Conservation (phyloP, 495 filamentous ascomycete species). For the Zalerion maritima region DNA sequence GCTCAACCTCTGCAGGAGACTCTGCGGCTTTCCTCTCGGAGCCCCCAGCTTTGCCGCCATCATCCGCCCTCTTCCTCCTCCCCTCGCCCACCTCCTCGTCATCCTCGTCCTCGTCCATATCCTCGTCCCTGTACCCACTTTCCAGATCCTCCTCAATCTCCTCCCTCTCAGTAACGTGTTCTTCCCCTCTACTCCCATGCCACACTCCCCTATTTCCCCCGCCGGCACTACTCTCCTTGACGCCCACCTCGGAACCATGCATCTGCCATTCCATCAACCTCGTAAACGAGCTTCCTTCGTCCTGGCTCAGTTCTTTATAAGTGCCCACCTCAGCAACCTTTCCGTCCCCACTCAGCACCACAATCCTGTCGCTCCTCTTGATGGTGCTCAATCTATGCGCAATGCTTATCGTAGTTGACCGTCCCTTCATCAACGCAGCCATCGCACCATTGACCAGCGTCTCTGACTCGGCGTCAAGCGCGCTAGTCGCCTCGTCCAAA, state of each 20-base stretch:
- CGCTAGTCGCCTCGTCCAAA: conserved; percentile 85
- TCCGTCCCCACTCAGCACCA: conserved; percentile 72
- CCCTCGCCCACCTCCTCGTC: conserved; percentile 5
- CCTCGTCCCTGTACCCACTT: conserved; percentile 20
- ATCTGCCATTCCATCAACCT: conserved; percentile 99
- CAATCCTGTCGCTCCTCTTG: conserved; percentile 83
- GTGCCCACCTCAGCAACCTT: conserved; percentile 80
- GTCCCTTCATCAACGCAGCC: conserved; percentile 59
- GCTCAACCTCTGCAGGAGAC: too few relatives aligned
- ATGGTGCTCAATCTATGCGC: conserved; percentile 92
- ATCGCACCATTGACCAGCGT: conserved; percentile 88
- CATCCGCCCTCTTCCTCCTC: too few relatives aligned
- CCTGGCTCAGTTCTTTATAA: conserved; percentile 58
- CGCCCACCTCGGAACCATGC: conserved; percentile 54
- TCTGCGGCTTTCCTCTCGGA: too few relatives aligned
- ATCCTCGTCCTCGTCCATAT: conserved; percentile 11
- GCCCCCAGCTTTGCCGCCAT: too few relatives aligned
- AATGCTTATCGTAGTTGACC: conserved; percentile 92
- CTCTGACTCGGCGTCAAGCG: conserved; percentile 94
- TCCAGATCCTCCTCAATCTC: conserved; percentile 31
- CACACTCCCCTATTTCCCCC: conserved; percentile 5
- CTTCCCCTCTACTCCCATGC: conserved; percentile 6
- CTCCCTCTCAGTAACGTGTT: conserved; percentile 27
- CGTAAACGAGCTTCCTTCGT: conserved; percentile 68
- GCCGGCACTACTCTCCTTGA: conserved; percentile 5